Evolutionary conservation across 345 rosid genomes (phyloP).

Genomic region (Salix udensis): DNA sequence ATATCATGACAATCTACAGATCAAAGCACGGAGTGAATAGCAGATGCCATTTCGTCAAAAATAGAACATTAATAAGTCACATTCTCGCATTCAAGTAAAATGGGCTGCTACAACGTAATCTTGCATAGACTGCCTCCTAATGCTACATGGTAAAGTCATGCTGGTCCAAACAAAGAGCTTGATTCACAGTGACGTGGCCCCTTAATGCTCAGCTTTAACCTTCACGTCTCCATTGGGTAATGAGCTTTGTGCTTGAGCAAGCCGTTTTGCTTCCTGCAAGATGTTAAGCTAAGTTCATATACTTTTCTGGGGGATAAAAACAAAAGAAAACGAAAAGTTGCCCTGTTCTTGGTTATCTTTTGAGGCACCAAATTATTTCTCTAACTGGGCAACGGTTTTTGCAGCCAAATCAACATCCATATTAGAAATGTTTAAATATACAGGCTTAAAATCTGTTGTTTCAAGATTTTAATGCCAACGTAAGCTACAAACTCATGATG

Average conservation of each 20-base stretch:
- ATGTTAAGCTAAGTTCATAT: neutral
- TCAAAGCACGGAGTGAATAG: neutral
- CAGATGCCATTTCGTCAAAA: neutral
- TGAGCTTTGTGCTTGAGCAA: constrained; percentile 63
- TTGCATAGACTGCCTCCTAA: neutral
- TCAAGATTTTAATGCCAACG: neutral
- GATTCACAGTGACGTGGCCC: neutral
- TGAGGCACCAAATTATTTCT: neutral
- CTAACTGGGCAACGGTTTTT: neutral
- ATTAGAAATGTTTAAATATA: neutral
- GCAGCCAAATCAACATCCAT: neutral
- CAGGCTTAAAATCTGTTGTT: neutral
- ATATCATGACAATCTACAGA: neutral
- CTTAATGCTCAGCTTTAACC: constrained; percentile 60
- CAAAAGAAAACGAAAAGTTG: neutral
- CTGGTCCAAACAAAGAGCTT: neutral
- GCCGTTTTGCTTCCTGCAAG: constrained; percentile 72
- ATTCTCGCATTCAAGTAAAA: neutral
- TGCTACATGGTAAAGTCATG: neutral
- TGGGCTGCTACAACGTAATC: neutral
- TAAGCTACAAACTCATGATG: neutral
- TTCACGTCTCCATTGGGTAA: constrained; percentile 88
- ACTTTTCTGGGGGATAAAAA: neutral
- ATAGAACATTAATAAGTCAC: neutral
- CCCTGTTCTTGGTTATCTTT: neutral